Evolutionary conservation across 2,329 filamentous ascomycete genomes (phyloP), one percentile per base, ranked within the genome.

Genomic region (Chaetomium sp.): DNA sequence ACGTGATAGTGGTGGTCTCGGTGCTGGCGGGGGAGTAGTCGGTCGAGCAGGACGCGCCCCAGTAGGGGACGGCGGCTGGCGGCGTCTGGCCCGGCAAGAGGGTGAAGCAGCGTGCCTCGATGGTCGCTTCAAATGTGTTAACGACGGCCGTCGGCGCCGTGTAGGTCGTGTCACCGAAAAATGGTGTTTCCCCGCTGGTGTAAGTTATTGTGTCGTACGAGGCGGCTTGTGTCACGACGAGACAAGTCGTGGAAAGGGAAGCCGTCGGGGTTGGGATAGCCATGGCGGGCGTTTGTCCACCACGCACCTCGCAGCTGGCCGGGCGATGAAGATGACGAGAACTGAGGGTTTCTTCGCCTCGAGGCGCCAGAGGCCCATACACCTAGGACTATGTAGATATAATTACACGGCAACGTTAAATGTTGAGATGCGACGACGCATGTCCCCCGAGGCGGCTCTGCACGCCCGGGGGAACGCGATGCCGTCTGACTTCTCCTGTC

Each of bases 191-290:
- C 27, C 49, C 49, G 40, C 40, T 52, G 3, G 40, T 11, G 40
- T 44, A 41, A 2, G 5, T 4, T 5, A 37, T 5, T 7, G 49
- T 44, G 12, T 8, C 27, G 6, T n/a, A 27, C 33, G 49, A 44
- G 3, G 40, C 49, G 2, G 49, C 32, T n/a, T 9, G 8, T 1
- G 49, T 43, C n/a, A 52, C 33, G 11, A 37, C 49, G 1, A 44
- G 49, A n/a, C 49, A 52, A 10, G 49, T 52, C 41, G 49, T 52
- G 6, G 40, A 44, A 4, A 52, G 32, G 12, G 49, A 52, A 8
- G n/a, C 1, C n/a, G 33, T 37, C 1, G 49, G 40, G n/a, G 40
- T 52, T 27, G 40, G 8, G 40, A 37, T 6, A 27, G 49, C 49
- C 49, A 52, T 43, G 49, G 37, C 19, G 40, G 9, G 6, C 37